Evolutionary conservation across 176 grass and related monocot genomes (phyloP), one percentile per base, ranked within the genome.

Genomic region (Eragrostis nindensis): DNA sequence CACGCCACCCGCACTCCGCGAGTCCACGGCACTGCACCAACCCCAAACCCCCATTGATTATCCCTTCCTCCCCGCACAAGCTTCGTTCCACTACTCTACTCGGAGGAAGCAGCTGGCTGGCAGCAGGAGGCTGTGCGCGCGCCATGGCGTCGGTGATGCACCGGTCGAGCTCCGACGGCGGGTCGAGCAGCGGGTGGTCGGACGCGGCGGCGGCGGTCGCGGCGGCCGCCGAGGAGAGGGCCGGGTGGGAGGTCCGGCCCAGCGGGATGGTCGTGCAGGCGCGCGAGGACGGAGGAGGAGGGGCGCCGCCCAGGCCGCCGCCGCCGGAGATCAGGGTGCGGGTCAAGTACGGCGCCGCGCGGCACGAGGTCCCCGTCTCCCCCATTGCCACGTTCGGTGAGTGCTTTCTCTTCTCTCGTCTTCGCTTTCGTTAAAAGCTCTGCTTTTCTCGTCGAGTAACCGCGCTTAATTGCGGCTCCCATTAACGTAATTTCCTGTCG

Each of bases 301-400:
- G 44, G 24, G 78, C 67, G 25, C 63, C 79, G 68, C 72, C 76
- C 11, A 19, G 83, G 48, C 83, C 83, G 86, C 87, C 91, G 63
- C 80, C 74, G 81, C 86, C 81, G 77, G 88, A 74, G 90, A 88
- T 98, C 62, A 91, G 41, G 55, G 86, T 98, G 69, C 86, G 83
- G 39, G 86, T 98, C 73, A 75, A 83, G 64, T 87, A 89, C 70
- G 87, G 90, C 83, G 80, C 21, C 21, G 83, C 48, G 16, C 71
- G 78, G 69, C 83, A 89, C 77, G 95, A 98, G 82, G 84, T 98
- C 44, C 72, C 88, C 73, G 83, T 98, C 57, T 93, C 88, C 63
- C 92, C 92, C 84, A 76, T 94, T 70, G 88, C 95, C n/a, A 92
- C 95, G 10, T 94, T 94, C 54, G 92, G 95, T 98, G 71, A 94